Evolutionary conservation across 78 protist genomes (phyloP).

Genomic region (Reticulomyxa filosa): DNA sequence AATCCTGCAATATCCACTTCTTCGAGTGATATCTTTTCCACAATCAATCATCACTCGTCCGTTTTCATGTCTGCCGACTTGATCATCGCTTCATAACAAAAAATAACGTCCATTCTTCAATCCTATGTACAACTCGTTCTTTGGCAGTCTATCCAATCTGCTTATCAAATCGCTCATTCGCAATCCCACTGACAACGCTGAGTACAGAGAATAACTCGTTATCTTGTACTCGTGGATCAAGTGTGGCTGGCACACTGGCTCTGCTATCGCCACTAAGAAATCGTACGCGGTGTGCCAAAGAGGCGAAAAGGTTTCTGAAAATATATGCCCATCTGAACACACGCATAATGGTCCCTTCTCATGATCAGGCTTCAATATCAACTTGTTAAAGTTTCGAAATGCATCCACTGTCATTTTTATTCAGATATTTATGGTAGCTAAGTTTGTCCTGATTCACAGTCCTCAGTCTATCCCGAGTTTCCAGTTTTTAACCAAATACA

Average conservation of each 20-base stretch:
- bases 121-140: background rate
- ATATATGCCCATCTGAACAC: background rate
- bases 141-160: background rate
- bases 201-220: slow-evolving; percentile 18
- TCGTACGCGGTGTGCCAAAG: background rate
- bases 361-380: too few relatives aligned
- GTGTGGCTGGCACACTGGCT: slow-evolving; percentile 10
- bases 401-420: too few relatives aligned
- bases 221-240: slow-evolving; percentile 17
- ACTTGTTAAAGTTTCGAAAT: too few relatives aligned
- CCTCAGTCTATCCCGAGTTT: too few relatives aligned
- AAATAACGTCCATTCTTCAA: background rate
- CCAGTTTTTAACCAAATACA: too few relatives aligned
- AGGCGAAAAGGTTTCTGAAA: background rate
- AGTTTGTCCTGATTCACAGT: too few relatives aligned
- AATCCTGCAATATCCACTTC: too few relatives aligned
- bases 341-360: background rate
- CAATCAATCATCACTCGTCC: too few relatives aligned
- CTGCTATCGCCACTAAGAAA: slow-evolving; percentile 16
- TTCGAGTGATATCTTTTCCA: too few relatives aligned
- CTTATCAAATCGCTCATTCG: background rate
- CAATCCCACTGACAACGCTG: slow-evolving; percentile 27
- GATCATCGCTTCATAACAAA: too few relatives aligned
- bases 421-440: too few relatives aligned
- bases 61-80: too few relatives aligned